A percentile compares a stretch with the other conserved stretches of the same genome.
Conservation (phyloP, 352 stramenopile species). For the Pythium rhizo-oryzae region DNA sequence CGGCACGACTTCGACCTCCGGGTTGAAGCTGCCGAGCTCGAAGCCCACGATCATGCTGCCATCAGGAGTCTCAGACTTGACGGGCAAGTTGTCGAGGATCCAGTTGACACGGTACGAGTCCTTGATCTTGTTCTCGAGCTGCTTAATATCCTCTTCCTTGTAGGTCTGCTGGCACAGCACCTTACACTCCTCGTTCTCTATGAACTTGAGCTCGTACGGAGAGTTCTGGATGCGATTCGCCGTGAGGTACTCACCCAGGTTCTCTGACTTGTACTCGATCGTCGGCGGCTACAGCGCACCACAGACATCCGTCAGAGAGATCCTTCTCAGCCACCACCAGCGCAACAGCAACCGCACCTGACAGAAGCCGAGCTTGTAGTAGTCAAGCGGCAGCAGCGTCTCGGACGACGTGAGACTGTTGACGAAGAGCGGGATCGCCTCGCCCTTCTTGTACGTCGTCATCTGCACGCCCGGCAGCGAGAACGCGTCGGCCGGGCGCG, state of each 20-base stretch:
- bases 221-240: conserved; percentile 99
- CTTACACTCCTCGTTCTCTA: conserved; percentile 70
- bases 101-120: conserved; percentile 98
- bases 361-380: conserved; percentile 98
- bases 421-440: conserved; percentile 91
- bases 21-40: conserved; percentile 89
- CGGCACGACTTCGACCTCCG: conserved; percentile 90
- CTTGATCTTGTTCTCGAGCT: conserved; percentile 94
- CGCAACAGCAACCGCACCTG: conserved; percentile 39
- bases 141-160: conserved; percentile 92
- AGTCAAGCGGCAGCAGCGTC: conserved; percentile 96
- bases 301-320: neutral
- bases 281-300: conserved; percentile 57
- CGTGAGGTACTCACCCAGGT: conserved; percentile 98
- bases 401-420: conserved; percentile 95
- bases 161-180: conserved; percentile 84
- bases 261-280: conserved; percentile 97
- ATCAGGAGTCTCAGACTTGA: conserved; percentile 73
- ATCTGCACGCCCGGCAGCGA: conserved; percentile 88
- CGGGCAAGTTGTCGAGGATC: conserved; percentile 99
- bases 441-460: conserved; percentile 86
- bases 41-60: conserved; percentile 82
- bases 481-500: conserved; percentile 41
- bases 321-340: too few relatives aligned
- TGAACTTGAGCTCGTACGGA: conserved; percentile 95